phyloP scores from a whole-genome alignment of 306 rosid species.

The Rosa persica region DNA sequence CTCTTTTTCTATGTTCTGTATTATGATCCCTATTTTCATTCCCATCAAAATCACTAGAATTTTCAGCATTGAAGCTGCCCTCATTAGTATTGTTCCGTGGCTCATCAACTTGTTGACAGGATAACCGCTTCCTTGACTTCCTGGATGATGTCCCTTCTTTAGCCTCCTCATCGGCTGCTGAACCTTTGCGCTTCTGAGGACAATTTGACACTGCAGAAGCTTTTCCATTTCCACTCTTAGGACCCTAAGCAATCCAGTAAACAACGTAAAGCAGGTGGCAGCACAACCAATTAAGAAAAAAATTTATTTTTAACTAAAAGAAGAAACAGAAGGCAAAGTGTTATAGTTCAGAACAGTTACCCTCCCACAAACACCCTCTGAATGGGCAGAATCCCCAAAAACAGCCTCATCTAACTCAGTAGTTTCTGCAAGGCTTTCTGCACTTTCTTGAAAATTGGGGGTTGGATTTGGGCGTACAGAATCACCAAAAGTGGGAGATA shows the following conservation, averaged over 20 bases:
- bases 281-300: slow-evolving; percentile 9
- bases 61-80: slow-evolving; percentile 37
- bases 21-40: slow-evolving; percentile 37
- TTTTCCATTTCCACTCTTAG: slow-evolving; percentile 26
- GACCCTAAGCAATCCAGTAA: slow-evolving; percentile 38
- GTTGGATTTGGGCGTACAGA: slow-evolving; percentile 26
- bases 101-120: slow-evolving; percentile 39
- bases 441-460: slow-evolving; percentile 41
- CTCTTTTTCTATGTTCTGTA: slow-evolving; percentile 43
- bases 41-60: slow-evolving; percentile 31
- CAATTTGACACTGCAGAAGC: slow-evolving; percentile 26
- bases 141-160: slow-evolving; percentile 43
- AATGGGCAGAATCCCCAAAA: slow-evolving; percentile 44
- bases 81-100: slow-evolving; percentile 33
- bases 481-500: slow-evolving; percentile 37
- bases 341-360: slow-evolving; percentile 30
- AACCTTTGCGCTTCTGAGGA: slow-evolving; percentile 34
- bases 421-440: slow-evolving; percentile 35
- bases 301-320: neutral
- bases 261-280: slow-evolving; percentile 24
- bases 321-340: neutral
- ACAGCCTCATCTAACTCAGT: slow-evolving; percentile 30
- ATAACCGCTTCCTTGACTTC: slow-evolving; percentile 42
- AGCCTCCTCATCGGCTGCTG: slow-evolving; percentile 30
- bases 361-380: slow-evolving; percentile 36